These are phyloP conservation scores for Pichia sp. DNA, from an alignment of 1,139 yeast genomes.

Conservation along the genomic window DNA sequence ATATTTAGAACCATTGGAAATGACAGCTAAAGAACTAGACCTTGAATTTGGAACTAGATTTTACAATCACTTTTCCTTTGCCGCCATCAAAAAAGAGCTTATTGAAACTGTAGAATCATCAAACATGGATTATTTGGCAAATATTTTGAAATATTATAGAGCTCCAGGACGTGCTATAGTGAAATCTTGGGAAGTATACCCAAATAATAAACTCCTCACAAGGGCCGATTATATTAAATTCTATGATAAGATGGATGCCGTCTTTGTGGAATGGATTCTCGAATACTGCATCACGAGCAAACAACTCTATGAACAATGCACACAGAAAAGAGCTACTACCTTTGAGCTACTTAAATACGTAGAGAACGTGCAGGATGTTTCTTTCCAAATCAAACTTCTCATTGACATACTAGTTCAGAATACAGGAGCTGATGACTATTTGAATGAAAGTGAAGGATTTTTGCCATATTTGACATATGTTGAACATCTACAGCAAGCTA, in stretches of 20 bases:
- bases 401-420: conserved; percentile 5
- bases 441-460: conserved; percentile 5
- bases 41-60: conserved; percentile 8
- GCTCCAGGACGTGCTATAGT: not conserved
- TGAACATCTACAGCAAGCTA: conserved; percentile 10
- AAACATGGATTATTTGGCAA: conserved; percentile 1
- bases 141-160: conserved; percentile 1
- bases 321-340: not conserved
- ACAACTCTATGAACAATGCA: not conserved
- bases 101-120: conserved; percentile 5
- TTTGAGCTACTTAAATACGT: conserved; percentile 4
- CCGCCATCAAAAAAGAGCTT: conserved; percentile 5
- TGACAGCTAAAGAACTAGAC: conserved; percentile 5
- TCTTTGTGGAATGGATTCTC: conserved; percentile 10
- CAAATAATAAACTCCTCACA: conserved; percentile 1
- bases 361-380: conserved; percentile 6
- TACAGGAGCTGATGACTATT: conserved; percentile 4
- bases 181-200: conserved; percentile 6
- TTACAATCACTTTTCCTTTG: conserved; percentile 7
- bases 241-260: conserved; percentile 11
- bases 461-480: conserved; percentile 13
- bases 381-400: conserved; percentile 9
- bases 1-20: conserved; percentile 7
- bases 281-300: conserved; percentile 6
- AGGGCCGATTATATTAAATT: conserved; percentile 6